Percentiles rank a stretch among this genome's conserved stretches.
Evolutionary conservation across 345 rosid species (phyloP).

Genomic region (Citropsis articulata): DNA sequence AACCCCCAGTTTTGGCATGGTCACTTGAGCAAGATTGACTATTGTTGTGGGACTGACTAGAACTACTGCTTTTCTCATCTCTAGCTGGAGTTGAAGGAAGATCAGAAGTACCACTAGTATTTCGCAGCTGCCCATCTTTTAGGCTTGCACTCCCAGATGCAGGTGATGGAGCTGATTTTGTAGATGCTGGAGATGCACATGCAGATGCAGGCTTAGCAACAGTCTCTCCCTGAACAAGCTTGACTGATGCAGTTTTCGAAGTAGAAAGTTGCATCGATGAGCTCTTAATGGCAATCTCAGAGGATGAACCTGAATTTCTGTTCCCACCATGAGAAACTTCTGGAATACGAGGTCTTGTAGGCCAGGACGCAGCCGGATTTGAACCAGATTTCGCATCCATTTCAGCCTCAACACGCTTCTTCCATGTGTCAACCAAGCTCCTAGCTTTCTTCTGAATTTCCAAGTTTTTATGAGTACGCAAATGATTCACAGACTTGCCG

Average conservation of each 20-base stretch:
- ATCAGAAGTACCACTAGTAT: conserved; percentile 37
- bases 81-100: conserved; percentile 33
- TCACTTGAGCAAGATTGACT: conserved; percentile 73
- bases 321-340: conserved; percentile 54
- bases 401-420: conserved; percentile 91
- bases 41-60: conserved; percentile 82
- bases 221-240: conserved; percentile 53
- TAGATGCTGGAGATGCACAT: conserved; percentile 48
- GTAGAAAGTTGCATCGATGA: conserved; percentile 51
- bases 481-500: conserved; percentile 86
- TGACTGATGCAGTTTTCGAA: conserved; percentile 53
- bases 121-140: conserved; percentile 57
- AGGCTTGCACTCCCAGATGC: conserved; percentile 34
- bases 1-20: conserved; percentile 51
- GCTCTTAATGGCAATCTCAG: conserved; percentile 60
- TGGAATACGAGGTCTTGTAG: conserved; percentile 56
- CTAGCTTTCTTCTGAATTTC: conserved; percentile 91
- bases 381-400: conserved; percentile 80
- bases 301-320: conserved; percentile 50
- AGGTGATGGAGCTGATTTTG: conserved; percentile 46
- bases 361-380: conserved; percentile 60
- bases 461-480: conserved; percentile 70
- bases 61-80: conserved; percentile 79
- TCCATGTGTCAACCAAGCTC: conserved; percentile 93
- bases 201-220: conserved; percentile 45